Evolutionary conservation across 2,329 filamentous ascomycete genomes (phyloP).

Genomic region (Daldinia sp.): DNA sequence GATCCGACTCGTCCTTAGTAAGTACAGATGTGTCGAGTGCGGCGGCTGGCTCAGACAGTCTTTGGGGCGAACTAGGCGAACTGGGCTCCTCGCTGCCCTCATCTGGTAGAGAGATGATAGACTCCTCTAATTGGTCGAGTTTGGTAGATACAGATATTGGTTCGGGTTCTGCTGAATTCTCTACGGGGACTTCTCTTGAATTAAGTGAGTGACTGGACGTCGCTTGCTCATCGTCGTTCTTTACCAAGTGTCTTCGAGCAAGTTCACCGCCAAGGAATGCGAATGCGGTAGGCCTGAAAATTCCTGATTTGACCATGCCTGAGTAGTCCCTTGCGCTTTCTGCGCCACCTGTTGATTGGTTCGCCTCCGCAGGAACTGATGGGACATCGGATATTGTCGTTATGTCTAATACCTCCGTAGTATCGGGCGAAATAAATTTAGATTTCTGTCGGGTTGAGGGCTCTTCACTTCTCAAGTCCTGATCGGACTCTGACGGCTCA

Average conservation of each 20-base stretch:
- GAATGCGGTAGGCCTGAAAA: constrained; percentile 25
- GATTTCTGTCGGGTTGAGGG: neutral
- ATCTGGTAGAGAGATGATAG: constrained; percentile 8
- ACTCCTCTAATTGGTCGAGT: constrained; percentile 13
- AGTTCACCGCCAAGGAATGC: constrained; percentile 17
- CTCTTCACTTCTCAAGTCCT: constrained; percentile 6
- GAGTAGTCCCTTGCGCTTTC: neutral
- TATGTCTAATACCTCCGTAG: constrained; percentile 5
- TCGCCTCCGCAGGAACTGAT: neutral
- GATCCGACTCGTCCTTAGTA: neutral
- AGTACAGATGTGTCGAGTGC: neutral
- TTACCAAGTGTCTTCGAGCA: constrained; percentile 4
- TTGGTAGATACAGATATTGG: neutral
- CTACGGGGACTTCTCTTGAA: neutral
- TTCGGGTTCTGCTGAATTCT: constrained; percentile 11
- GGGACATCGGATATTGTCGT: neutral
- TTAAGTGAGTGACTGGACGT: constrained; percentile 4
- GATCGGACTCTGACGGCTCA: neutral
- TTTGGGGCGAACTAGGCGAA: neutral
- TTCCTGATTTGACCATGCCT: constrained; percentile 15
- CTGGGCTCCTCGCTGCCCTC: constrained; percentile 1
- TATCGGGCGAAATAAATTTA: neutral
- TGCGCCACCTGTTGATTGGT: neutral
- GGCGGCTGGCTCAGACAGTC: constrained; percentile 4
- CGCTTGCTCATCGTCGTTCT: constrained; percentile 10